These are phyloP conservation scores for Pleurotus citrinopileatus DNA, from an alignment of 768 basidiomycete genomes.

Conservation along the genomic window DNA sequence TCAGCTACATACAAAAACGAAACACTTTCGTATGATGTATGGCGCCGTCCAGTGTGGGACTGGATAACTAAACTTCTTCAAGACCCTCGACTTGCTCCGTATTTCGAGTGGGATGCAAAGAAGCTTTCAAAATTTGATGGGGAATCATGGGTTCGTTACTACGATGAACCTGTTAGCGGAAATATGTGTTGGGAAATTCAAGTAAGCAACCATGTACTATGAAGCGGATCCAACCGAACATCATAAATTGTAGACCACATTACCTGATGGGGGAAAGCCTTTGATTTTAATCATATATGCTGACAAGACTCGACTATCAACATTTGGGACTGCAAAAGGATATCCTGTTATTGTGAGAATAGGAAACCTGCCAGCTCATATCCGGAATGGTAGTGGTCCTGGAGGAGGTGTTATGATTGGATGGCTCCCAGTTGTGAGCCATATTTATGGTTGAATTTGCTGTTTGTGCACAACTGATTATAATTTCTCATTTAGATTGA, in stretches of 20 bases:
- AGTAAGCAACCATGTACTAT: too few species aligned
- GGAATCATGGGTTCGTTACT: slow-evolving; percentile 22
- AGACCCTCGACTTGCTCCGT: slow-evolving; percentile 19
- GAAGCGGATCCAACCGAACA: too few species aligned
- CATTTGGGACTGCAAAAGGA: slow-evolving; percentile 34
- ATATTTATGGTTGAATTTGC: not conserved
- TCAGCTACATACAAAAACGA: slow-evolving; percentile 18
- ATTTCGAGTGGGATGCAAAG: slow-evolving; percentile 31
- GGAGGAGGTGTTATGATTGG: slow-evolving; percentile 35
- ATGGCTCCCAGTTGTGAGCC: slow-evolving; percentile 35
- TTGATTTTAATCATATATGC: slow-evolving; percentile 35
- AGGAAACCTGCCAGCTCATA: slow-evolving; percentile 27
- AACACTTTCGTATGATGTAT: slow-evolving; percentile 17
- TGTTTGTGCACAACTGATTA: not conserved
- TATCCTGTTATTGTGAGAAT: slow-evolving; percentile 33
- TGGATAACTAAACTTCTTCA: slow-evolving; percentile 26
- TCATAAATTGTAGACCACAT: slow-evolving; percentile 12
- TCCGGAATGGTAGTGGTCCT: slow-evolving; percentile 29
- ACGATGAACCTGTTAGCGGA: slow-evolving; percentile 36
- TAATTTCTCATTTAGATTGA: slow-evolving; percentile 25
- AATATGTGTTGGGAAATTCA: slow-evolving; percentile 34
- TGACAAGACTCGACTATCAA: slow-evolving; percentile 36
- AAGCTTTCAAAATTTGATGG: slow-evolving; percentile 26
- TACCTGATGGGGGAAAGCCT: slow-evolving; percentile 24
- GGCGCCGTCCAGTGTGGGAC: slow-evolving; percentile 19